Evolutionary conservation across 345 rosid genomes (phyloP).

Genomic region (Murraya paniculata): DNA sequence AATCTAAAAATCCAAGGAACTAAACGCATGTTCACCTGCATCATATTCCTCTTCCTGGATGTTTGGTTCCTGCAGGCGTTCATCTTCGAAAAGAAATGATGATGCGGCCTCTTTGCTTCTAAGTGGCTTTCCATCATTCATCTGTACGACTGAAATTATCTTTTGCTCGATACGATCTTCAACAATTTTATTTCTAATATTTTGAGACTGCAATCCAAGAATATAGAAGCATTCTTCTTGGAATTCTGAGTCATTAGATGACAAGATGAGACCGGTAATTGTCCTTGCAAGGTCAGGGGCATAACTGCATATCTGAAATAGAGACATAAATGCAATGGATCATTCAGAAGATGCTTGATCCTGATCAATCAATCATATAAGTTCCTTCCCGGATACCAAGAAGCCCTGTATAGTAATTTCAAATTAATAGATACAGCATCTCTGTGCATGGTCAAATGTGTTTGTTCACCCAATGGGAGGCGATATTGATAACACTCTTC

Average conservation of each 20-base stretch:
- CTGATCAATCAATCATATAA: neutral
- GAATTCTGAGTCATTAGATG: constrained; percentile 64
- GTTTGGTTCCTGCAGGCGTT: constrained; percentile 26
- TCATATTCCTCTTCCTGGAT: constrained; percentile 46
- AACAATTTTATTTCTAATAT: constrained; percentile 32
- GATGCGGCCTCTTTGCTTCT: constrained; percentile 54
- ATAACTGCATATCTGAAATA: constrained; percentile 60
- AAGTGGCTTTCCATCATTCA: constrained; percentile 58
- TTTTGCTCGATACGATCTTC: constrained; percentile 64
- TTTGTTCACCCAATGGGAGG: neutral
- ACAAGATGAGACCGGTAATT: constrained; percentile 66
- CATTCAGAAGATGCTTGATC: neutral
- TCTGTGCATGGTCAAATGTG: neutral
- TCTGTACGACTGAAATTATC: constrained; percentile 60
- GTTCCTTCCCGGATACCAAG: neutral
- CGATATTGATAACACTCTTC: too few species aligned
- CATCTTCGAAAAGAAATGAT: constrained; percentile 58
- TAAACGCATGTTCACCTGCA: constrained; percentile 36
- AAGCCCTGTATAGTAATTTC: neutral
- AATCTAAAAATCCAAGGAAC: constrained; percentile 29
- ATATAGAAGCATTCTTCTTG: constrained; percentile 74
- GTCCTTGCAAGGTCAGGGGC: constrained; percentile 92
- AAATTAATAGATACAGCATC: neutral
- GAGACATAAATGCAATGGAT: neutral
- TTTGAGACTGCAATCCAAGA: constrained; percentile 56